These are phyloP conservation scores for Suhomyces anneliseae DNA, from an alignment of 1,139 yeast genomes.

Conservation along the genomic window DNA sequence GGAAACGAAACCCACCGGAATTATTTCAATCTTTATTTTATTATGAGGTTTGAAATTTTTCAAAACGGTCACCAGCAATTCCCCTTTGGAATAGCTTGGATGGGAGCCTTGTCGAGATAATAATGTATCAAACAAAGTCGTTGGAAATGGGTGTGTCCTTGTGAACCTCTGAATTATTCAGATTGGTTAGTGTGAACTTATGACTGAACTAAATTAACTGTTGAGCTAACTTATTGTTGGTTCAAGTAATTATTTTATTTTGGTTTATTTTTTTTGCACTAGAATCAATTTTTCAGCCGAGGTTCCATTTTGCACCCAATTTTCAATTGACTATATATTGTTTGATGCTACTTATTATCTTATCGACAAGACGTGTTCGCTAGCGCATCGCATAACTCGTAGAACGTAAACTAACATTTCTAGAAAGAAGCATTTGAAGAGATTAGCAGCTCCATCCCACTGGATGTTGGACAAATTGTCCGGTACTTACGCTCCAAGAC, in stretches of 20 bases:
- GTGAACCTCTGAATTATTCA: background rate
- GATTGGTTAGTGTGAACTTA: no score
- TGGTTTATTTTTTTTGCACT: no score
- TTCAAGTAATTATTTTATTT: no score
- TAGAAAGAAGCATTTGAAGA: conserved; percentile 94
- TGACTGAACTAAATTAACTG: no score
- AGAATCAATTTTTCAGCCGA: no score
- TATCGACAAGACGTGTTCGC: conserved; percentile 6
- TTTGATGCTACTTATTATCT: background rate
- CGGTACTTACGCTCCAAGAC: conserved; percentile 99
- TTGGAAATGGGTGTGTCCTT: background rate
- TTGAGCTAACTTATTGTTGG: background rate
- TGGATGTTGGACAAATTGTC: conserved; percentile 99
- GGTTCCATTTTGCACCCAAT: background rate
- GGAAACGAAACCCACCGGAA: conserved; percentile 16
- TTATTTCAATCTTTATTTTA: no score
- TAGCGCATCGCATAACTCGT: conserved; percentile 4
- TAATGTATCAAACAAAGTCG: conserved; percentile 2
- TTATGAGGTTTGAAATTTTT: background rate
- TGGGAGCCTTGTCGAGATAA: conserved; percentile 43
- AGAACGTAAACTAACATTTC: conserved; percentile 18
- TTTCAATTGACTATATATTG: background rate
- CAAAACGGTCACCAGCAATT: conserved; percentile 25
- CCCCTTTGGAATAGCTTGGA: conserved; percentile 22
- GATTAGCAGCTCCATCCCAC: conserved; percentile 99